Conservation (phyloP, 257 asterid species). For the Eucommia ulmoides region DNA sequence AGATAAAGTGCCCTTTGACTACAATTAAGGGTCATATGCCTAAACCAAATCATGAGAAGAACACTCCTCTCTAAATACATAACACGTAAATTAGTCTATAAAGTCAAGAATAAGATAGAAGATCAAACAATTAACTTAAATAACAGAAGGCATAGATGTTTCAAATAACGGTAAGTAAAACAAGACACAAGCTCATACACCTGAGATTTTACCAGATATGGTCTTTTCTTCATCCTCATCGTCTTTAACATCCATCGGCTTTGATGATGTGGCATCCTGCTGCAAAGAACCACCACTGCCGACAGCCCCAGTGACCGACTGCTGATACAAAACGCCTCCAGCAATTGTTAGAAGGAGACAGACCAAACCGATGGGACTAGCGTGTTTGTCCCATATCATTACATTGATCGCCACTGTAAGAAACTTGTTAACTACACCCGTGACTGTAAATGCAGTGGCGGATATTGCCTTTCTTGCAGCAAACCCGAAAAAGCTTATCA, state of each 20-base stretch:
- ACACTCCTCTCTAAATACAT: no score
- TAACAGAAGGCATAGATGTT: no score
- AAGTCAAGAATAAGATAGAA: no score
- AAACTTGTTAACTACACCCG: slow-evolving; percentile 93
- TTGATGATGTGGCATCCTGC: slow-evolving; percentile 22
- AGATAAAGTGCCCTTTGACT: no score
- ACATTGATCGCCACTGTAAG: slow-evolving; percentile 89
- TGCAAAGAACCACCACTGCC: slow-evolving; percentile 32
- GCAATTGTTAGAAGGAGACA: slow-evolving; percentile 71
- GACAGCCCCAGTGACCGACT: slow-evolving; percentile 68
- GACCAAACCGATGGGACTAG: slow-evolving; percentile 76
- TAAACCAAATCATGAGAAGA: no score
- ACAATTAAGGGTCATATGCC: no score
- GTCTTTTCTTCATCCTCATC: slow-evolving; percentile 47
- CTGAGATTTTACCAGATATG: slow-evolving; percentile 46
- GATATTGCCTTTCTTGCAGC: slow-evolving; percentile 94
- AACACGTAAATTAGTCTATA: no score
- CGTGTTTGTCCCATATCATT: slow-evolving; percentile 96
- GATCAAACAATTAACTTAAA: no score
- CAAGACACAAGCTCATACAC: slow-evolving; percentile 26
- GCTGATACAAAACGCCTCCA: slow-evolving; percentile 94
- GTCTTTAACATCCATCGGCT: slow-evolving; percentile 24
- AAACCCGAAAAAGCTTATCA: slow-evolving; percentile 93
- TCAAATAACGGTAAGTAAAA: no score
- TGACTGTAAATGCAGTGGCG: slow-evolving; percentile 93